Base-by-base conservation (phyloP, 83 land plant genomes). In the Picea abies region DNA sequence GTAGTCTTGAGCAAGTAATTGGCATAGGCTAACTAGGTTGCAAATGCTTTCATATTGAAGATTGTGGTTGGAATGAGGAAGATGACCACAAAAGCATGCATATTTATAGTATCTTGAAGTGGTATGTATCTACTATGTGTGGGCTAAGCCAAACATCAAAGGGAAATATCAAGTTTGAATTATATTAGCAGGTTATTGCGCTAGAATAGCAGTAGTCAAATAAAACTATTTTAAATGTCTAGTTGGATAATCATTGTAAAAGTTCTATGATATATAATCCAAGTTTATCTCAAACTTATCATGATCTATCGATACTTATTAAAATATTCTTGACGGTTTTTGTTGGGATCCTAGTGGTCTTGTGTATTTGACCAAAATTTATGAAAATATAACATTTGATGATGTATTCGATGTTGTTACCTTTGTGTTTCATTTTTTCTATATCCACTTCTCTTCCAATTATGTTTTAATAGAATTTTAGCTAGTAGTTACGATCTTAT, bases 71-170 rank as follows among this genome's bases (percentile, higher is more conserved):
- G 11, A 47, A 20, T 71, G 15, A 71, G 20, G 76, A 39, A 47
- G 8, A 71, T 39, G 47, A 71, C 32, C 20, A 41, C 23, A 39
- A 47, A 71, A 71, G 1, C 19, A 71, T 37, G 76, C 47, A 71
- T 71, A 35, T 71, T 71, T 71, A 39, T 71, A 39, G 39, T 71
- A 32, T 71, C 47, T 71, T 71, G 22, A 71, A 71, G 39, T 71
- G 49, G 19, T 32, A 32, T 32, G 35, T 32, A 32, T 32, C 35
- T 32, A 32, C 35, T 32, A 32, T 32, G 1, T 32, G 76, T 39
- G 76, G 76, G 76, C 76, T 71, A 19, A 71, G 23, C 11, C 44
- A 71, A 47, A 71, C 15, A 37, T 71, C 22, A 19, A 41, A 39
- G 47, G 76, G 7, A 37, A 39, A 71, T 41, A 39, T 19, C 29